Base-by-base conservation (phyloP, 352 stramenopile species). In the Blastocystis sp. region DNA sequence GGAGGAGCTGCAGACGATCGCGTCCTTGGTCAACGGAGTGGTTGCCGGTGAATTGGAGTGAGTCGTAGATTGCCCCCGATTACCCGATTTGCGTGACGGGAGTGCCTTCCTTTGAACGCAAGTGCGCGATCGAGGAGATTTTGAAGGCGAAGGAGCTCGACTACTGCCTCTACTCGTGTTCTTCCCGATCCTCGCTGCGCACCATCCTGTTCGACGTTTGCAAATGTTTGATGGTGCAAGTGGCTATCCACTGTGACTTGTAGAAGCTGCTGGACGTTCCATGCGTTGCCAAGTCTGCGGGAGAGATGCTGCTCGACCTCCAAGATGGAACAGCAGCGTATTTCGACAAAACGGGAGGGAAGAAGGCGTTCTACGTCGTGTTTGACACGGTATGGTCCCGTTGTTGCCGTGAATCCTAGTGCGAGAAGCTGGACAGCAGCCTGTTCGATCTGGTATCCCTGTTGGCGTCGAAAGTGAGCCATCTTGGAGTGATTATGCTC, bases 291-390 rank as follows among this genome's bases (percentile, higher is more conserved):
- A 85, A 85, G 39, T 67, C 50, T 6, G 59, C 35, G 21, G 50
- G 74, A 59, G 74, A 85, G 26, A 39, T 69, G 60, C 24, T 85
- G 9, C 26, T 85, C 21, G 74, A 85, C 9, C 65, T 85, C 21
- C 74, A 85, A 29, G 74, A 85, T 12, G 65, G 66, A 26, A 35
- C 41, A 29, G 13, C 3, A 19, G 35, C 26, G 74, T 85, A 85
- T 69, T 67, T 67, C 21, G 12, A 70, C 19, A 26, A 50, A 4
- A 67, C 24, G n/a, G 31, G 39, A 10, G 29, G 61, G n/a, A 21
- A 24, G 37, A 81, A 66, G 39, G 39, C 51, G 10, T 50, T 67
- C 9, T 85, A 69, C 61, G 21, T 85, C 29, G 19, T 85, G 31
- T 24, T 85, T 33, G 74, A 85, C n/a, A 45, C 13, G 0, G 74